These are phyloP conservation scores for Thraustochytrium sp. DNA, from an alignment of 352 stramenopile species.

Conservation along the genomic window DNA sequence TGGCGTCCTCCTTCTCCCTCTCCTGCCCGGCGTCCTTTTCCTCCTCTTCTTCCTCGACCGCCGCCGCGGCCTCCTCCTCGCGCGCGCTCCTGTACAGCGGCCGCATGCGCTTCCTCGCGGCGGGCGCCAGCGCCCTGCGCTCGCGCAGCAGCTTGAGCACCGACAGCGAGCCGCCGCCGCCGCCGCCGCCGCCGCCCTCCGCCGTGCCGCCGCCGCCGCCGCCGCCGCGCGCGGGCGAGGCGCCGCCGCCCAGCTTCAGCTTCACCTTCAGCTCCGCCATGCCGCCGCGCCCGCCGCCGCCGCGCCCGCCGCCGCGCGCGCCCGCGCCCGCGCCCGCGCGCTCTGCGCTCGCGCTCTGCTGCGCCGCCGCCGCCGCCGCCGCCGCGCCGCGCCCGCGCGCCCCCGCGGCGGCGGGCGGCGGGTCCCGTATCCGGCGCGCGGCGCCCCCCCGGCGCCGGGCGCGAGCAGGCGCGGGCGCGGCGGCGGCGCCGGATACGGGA, in stretches of 20 bases:
- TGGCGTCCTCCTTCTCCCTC: background rate
- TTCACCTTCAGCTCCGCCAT: slow-evolving; percentile 23
- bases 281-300: background rate
- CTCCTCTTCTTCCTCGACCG: background rate
- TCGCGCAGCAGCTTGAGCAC: background rate
- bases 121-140: background rate
- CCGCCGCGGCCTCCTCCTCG: background rate
- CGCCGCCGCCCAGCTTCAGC: slow-evolving; percentile 12
- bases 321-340: background rate
- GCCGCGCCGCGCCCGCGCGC: background rate
- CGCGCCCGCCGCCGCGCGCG: background rate
- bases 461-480: background rate
- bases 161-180: background rate
- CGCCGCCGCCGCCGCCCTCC: background rate
- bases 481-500: no score
- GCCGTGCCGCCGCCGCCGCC: background rate
- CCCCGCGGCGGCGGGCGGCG: background rate
- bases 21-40: background rate
- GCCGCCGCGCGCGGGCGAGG: background rate
- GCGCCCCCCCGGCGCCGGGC: background rate
- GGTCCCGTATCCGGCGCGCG: background rate
- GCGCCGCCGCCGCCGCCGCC: background rate
- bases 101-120: background rate
- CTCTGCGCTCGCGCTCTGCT: background rate
- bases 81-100: background rate